These are phyloP conservation scores for Candida ipomoeae DNA, from an alignment of 805 yeast species.

Conservation along the genomic window DNA sequence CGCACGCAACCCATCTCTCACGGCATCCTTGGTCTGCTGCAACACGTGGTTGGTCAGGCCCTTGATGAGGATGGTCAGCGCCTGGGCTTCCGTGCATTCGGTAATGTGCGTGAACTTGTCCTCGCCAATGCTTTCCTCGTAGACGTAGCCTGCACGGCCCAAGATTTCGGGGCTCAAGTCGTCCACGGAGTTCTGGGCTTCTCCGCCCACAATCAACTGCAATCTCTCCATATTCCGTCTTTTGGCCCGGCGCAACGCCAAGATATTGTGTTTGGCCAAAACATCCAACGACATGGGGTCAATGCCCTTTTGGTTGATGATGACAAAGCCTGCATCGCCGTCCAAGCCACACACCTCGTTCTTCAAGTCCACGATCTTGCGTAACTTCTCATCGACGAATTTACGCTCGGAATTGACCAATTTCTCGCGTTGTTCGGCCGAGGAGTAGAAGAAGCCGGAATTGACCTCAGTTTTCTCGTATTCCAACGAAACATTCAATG, in stretches of 20 bases:
- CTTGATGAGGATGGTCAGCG: conserved; percentile 86
- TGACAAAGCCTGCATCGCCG: conserved; percentile 75
- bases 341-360: conserved; percentile 83
- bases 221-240: conserved; percentile 98
- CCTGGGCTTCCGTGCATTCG: conserved; percentile 81
- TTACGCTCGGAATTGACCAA: conserved; percentile 88
- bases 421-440: conserved; percentile 94
- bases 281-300: conserved; percentile 97
- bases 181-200: conserved; percentile 95
- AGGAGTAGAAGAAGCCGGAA: conserved; percentile 89
- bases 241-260: conserved; percentile 96
- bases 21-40: conserved; percentile 93
- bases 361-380: conserved; percentile 87
- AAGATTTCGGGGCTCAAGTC: conserved; percentile 75
- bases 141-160: conserved; percentile 87
- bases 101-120: conserved; percentile 96
- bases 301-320: conserved; percentile 96
- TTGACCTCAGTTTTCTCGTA: conserved; percentile 98
- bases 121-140: conserved; percentile 92
- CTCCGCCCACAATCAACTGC: conserved; percentile 95
- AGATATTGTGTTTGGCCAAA: conserved; percentile 84
- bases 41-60: conserved; percentile 89
- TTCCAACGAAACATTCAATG: conserved; percentile 89
- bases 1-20: conserved; percentile 93
- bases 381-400: conserved; percentile 90